These are phyloP conservation scores for Triadica sebifera DNA, from an alignment of 345 rosid genomes.

Conservation along the genomic window DNA sequence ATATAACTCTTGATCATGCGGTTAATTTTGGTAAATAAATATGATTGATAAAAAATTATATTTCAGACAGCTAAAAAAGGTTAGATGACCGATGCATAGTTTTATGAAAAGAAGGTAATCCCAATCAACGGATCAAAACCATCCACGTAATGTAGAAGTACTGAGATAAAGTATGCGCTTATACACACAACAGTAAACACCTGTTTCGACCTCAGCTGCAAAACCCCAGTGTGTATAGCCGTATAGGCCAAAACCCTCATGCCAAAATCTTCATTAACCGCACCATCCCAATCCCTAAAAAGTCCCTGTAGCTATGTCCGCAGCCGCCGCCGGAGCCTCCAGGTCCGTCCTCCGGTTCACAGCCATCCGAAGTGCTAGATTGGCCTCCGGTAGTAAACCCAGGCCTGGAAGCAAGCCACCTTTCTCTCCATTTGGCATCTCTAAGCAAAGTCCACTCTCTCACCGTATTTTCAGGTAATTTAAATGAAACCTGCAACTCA, in stretches of 20 bases:
- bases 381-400: slow-evolving; percentile 38
- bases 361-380: slow-evolving; percentile 28
- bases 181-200: neutral
- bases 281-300: neutral
- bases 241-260: slow-evolving; percentile 5
- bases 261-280: neutral
- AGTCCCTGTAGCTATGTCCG: slow-evolving; percentile 43
- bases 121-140: neutral
- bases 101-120: no score
- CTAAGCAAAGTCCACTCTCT: slow-evolving; percentile 50
- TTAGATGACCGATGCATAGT: no score
- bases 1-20: no score
- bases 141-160: neutral
- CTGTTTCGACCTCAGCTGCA: neutral
- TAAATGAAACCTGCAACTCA: neutral
- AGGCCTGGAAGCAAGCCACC: slow-evolving; percentile 23
- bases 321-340: slow-evolving; percentile 55
- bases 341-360: slow-evolving; percentile 61
- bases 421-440: slow-evolving; percentile 41
- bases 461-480: slow-evolving; percentile 62
- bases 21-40: no score
- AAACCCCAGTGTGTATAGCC: neutral
- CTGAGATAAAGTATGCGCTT: neutral
- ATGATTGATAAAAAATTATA: no score
- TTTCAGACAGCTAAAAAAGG: no score